phyloP scores from a whole-genome alignment of 2,329 filamentous ascomycete genomes.

The Aspergillus sp. region DNA sequence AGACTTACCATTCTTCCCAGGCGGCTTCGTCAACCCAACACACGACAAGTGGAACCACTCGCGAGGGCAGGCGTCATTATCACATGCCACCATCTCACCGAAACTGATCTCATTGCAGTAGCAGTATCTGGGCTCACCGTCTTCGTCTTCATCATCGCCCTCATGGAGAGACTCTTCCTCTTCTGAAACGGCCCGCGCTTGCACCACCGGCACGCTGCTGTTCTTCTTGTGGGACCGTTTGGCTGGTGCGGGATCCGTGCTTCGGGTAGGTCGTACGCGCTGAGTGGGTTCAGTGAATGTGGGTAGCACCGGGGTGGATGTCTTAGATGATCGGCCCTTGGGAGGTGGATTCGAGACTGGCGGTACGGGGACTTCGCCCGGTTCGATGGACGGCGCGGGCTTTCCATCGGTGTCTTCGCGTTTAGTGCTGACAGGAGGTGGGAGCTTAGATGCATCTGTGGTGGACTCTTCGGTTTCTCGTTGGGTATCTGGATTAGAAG shows the following conservation, averaged over 20 bases:
- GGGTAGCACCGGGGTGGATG: conserved; percentile 42
- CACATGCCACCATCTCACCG: conserved; percentile 82
- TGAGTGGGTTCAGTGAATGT: conserved; percentile 38
- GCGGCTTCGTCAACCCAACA: conserved; percentile 75
- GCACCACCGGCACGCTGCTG: conserved; percentile 25
- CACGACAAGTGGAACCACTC: conserved; percentile 87
- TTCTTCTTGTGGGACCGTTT: conserved; percentile 42
- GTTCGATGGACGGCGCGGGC: conserved; percentile 32
- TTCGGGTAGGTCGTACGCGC: conserved; percentile 39
- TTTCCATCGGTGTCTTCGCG: conserved; percentile 40
- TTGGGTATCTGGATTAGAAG: conserved; percentile 42
- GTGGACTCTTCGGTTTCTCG: conserved; percentile 32
- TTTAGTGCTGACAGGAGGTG: conserved; percentile 29
- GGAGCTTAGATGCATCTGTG: conserved; percentile 18
- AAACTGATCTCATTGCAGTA: conserved; percentile 80
- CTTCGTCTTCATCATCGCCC: conserved; percentile 64
- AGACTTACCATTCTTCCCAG: conserved; percentile 71
- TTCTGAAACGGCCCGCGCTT: conserved; percentile 37
- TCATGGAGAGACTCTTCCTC: conserved; percentile 48
- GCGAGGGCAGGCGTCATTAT: conserved; percentile 68
- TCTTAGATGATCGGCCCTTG: conserved; percentile 44
- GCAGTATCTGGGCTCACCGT: conserved; percentile 73
- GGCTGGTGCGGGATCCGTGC: conserved; percentile 33
- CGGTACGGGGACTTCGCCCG: conserved; percentile 34
- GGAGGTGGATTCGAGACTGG: conserved; percentile 15